Percentiles rank a stretch among this genome's conserved stretches.
Conservation (phyloP, 352 stramenopile genomes). For the Hyaloperonospora arabidopsidis region DNA sequence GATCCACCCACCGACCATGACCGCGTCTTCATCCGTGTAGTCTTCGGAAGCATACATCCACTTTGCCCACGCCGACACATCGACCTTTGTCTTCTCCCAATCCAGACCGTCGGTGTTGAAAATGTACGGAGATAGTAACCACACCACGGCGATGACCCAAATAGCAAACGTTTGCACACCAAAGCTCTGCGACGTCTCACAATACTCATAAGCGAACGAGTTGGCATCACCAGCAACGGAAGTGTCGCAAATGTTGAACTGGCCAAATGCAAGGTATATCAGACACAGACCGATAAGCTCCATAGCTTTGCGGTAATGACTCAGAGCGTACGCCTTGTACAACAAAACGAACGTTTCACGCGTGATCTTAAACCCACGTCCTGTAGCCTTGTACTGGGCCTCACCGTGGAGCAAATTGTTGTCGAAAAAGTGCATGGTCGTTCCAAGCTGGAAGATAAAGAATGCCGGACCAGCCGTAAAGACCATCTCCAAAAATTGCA, state of each 20-base stretch:
- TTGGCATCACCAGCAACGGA: slow-evolving; percentile 36
- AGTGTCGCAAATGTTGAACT: slow-evolving; percentile 52
- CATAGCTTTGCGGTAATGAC: slow-evolving; percentile 74
- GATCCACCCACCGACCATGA: slow-evolving; percentile 70
- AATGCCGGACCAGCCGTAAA: slow-evolving; percentile 64
- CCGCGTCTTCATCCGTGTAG: slow-evolving; percentile 54
- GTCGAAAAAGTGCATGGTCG: slow-evolving; percentile 83
- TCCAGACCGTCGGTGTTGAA: slow-evolving; percentile 84
- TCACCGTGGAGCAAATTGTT: slow-evolving; percentile 76
- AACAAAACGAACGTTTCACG: slow-evolving; percentile 75
- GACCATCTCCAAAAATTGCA: slow-evolving; percentile 73
- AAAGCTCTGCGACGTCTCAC: slow-evolving; percentile 63
- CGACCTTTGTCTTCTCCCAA: slow-evolving; percentile 78
- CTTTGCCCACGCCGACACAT: slow-evolving; percentile 60
- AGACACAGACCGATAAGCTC: slow-evolving; percentile 68
- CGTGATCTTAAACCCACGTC: slow-evolving; percentile 79
- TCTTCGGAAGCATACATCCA: slow-evolving; percentile 76
- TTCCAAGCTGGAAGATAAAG: slow-evolving; percentile 78
- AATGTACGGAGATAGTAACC: slow-evolving; percentile 69
- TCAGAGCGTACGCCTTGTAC: slow-evolving; percentile 70
- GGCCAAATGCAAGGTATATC: slow-evolving; percentile 66
- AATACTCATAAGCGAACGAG: slow-evolving; percentile 51
- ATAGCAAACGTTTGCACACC: slow-evolving; percentile 77
- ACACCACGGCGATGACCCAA: slow-evolving; percentile 68
- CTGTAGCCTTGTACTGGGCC: slow-evolving; percentile 74